Conservation (phyloP, 2,329 filamentous ascomycete genomes). For the Colletotrichum spaethianum region DNA sequence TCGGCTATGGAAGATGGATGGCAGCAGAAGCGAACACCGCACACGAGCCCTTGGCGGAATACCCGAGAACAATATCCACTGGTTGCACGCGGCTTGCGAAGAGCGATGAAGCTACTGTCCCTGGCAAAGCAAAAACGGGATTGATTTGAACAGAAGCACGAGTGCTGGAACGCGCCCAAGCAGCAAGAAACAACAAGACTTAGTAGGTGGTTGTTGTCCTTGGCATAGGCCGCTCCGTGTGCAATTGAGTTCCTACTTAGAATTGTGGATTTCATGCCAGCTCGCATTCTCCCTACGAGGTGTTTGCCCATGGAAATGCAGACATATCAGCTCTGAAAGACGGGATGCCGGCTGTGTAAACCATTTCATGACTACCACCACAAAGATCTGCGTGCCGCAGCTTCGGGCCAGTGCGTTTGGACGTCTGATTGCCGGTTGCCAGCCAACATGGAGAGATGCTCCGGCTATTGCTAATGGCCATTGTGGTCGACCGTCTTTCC, state of each 20-base stretch:
- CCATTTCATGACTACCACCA: too few relatives aligned
- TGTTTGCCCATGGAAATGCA: too few relatives aligned
- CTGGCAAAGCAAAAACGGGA: not conserved
- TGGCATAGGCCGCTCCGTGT: too few relatives aligned
- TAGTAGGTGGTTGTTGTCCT: too few relatives aligned
- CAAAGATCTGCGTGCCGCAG: not conserved
- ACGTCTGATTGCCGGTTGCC: not conserved
- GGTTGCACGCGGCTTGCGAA: not conserved
- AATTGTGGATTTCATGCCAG: too few relatives aligned
- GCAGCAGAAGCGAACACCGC: not conserved
- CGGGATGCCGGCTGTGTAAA: not conserved
- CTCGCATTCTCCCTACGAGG: too few relatives aligned
- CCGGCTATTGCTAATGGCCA: not conserved
- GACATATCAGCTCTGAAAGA: too few relatives aligned
- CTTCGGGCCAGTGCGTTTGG: not conserved
- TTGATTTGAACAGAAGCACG: not conserved
- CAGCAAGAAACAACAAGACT: too few relatives aligned
- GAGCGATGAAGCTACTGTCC: not conserved
- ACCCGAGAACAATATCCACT: not conserved
- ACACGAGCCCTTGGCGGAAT: not conserved
- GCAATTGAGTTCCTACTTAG: too few relatives aligned
- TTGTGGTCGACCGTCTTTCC: not conserved
- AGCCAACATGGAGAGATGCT: not conserved
- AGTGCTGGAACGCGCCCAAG: not conserved
- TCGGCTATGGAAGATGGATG: not conserved